Conservation (phyloP, 495 filamentous ascomycete species). For the Paragyromitra xinjiangensis region DNA sequence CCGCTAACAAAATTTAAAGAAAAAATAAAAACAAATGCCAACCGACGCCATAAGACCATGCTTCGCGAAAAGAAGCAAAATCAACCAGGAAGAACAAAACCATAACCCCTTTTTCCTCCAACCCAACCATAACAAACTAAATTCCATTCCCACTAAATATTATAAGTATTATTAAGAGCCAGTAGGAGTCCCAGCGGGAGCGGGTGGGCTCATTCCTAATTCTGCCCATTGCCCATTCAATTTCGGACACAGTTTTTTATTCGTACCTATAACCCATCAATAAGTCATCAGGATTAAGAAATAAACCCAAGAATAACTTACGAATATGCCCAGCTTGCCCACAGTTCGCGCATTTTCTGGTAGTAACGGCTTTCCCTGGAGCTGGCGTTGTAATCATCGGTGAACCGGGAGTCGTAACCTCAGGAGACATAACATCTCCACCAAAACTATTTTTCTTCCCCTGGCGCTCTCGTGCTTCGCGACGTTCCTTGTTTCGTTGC, state of each 20-base stretch:
- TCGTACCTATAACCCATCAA: conserved; percentile 44
- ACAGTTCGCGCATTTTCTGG: conserved; percentile 95
- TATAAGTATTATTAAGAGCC: conserved; percentile 31
- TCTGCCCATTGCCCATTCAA: conserved; percentile 56
- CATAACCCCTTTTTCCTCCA: conserved; percentile 25
- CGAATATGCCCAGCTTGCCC: conserved; percentile 90
- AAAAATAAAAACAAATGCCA: conserved; percentile 14
- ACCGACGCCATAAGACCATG: conserved; percentile 29
- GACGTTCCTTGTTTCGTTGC: conserved; percentile 87
- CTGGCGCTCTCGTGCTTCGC: conserved; percentile 87
- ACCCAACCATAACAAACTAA: background rate
- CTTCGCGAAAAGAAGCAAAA: conserved; percentile 25
- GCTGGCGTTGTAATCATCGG: conserved; percentile 52
- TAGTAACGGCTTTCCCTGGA: conserved; percentile 64
- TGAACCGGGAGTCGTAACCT: conserved; percentile 58
- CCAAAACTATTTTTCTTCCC: conserved; percentile 63
- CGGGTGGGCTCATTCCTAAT: conserved; percentile 56
- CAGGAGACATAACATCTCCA: conserved; percentile 60
- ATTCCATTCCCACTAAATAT: conserved; percentile 13
- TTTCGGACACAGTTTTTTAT: conserved; percentile 58
- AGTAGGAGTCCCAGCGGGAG: conserved; percentile 50
- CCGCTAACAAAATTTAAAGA: background rate
- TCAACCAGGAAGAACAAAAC: conserved; percentile 12
- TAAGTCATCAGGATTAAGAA: conserved; percentile 12
- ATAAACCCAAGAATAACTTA: conserved; percentile 14